A percentile compares a stretch with the other conserved stretches of the same genome.
Evolutionary conservation across 768 basidiomycete species (phyloP).

Genomic region (Pluteus cervinus): DNA sequence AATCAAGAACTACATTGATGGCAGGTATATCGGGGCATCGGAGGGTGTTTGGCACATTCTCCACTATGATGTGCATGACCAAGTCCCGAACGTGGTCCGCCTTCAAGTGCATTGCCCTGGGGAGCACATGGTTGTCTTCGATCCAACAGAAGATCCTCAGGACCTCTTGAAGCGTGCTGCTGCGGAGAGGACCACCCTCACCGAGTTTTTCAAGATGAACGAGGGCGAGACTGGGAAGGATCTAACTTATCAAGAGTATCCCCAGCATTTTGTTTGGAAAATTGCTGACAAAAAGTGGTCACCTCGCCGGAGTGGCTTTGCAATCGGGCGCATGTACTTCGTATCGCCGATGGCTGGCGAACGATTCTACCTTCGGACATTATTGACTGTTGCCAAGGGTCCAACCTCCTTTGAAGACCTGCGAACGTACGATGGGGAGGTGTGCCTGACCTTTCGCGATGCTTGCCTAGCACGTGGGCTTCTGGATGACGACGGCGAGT

Average conservation of each 20-base stretch:
- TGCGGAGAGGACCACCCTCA: slow-evolving; percentile 19
- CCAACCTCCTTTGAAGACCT: slow-evolving; percentile 20
- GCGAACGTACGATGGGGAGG: slow-evolving; percentile 15
- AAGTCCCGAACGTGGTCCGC: slow-evolving; percentile 29
- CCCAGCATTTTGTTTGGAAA: slow-evolving; percentile 21
- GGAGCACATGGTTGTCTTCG: slow-evolving; percentile 1
- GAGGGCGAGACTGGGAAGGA: slow-evolving; percentile 10
- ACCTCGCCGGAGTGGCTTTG: too few species aligned
- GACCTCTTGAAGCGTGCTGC: slow-evolving; percentile 3
- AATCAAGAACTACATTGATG: slow-evolving; percentile 28
- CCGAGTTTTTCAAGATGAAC: slow-evolving; percentile 25
- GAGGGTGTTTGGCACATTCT: slow-evolving; percentile 25
- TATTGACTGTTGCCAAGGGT: slow-evolving; percentile 33
- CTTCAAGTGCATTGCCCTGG: slow-evolving; percentile 31
- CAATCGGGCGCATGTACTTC: too few species aligned
- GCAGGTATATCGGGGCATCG: slow-evolving; percentile 26
- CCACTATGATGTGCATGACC: slow-evolving; percentile 23
- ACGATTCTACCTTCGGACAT: slow-evolving; percentile 29
- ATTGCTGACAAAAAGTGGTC: slow-evolving; percentile 7
- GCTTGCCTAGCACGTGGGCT: slow-evolving; percentile 37
- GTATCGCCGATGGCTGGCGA: slow-evolving; percentile 23
- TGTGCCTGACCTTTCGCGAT: slow-evolving; percentile 26
- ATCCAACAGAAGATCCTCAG: background rate
- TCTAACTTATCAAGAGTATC: slow-evolving; percentile 32
- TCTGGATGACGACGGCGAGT: slow-evolving; percentile 43